Conservation (phyloP, 1,139 yeast genomes). For the Taphrina deformans region DNA sequence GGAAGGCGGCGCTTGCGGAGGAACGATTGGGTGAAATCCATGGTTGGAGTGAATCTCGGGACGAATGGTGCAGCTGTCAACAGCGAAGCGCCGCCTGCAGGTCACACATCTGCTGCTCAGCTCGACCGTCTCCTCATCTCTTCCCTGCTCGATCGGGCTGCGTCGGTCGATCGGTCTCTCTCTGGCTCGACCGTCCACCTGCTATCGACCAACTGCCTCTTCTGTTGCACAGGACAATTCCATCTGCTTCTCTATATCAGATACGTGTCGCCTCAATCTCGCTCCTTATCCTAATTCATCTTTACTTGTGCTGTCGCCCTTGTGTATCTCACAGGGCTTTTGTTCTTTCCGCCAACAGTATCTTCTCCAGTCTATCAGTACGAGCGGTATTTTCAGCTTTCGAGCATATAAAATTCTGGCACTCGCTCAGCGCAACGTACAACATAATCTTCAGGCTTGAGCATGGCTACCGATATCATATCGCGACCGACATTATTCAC, state of each 20-base stretch:
- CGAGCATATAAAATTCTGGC: too few relatives aligned
- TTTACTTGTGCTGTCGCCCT: background rate
- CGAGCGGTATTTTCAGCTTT: too few relatives aligned
- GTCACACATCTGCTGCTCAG: background rate
- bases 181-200: background rate
- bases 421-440: too few relatives aligned
- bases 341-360: too few relatives aligned
- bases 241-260: background rate
- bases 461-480: background rate
- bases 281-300: too few relatives aligned
- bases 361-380: too few relatives aligned
- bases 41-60: background rate
- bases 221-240: background rate
- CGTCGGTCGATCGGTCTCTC: background rate
- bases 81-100: background rate
- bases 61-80: background rate
- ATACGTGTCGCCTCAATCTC: background rate
- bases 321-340: too few relatives aligned
- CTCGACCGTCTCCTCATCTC: background rate
- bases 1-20: background rate
- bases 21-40: background rate
- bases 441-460: too few relatives aligned
- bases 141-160: background rate
- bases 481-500: background rate
- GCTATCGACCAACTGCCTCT: background rate